Base-by-base conservation (phyloP, 2,329 filamentous ascomycete species). In the Didymella glomerata region DNA sequence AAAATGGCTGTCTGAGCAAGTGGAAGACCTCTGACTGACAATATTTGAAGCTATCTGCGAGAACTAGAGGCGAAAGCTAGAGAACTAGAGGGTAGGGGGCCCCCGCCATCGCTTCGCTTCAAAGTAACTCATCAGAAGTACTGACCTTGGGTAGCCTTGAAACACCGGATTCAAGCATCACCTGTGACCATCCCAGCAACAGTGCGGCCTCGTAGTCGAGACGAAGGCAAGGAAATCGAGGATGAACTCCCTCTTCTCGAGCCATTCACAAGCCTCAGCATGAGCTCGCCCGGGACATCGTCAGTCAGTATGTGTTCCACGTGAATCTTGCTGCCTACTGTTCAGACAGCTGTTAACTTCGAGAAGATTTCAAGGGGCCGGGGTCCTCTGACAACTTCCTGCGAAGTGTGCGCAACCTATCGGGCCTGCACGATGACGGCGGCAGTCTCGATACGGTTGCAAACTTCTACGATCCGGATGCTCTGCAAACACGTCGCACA, bases 401-500 rank as follows among this genome's bases (percentile, higher is more conserved):
- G 18, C 50, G 50, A 40, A 47, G 50, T 32, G 30, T 53, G 42
- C 50, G 50, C 42, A 53, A 53, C 13, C 32, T 53, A 25, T 53
- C 50, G 11, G 50, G 50, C 22, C 32, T 53, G 36, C 38, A 53
- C n/a, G 41, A 45, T 36, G 50, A 53, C 46, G 42, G 46, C n/a
- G 32, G 42, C 30, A 47, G 50, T 47, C 50, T 53, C n/a, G 50
- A 53, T 40, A 38, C 18, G 28, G 47, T 36, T 40, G 42, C 41
- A 53, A 47, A 53, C 16, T 53, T 53, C n/a, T 53, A 53, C 42
- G 42, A 53, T 28, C 50, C 50, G 27, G 50, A 53, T 46, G 50
- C 50, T 47, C 24, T 53, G n/a, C 50, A 47, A 53, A 40, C 50
- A n/a, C 50, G 50, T 47, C 50, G 41, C 30, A 28, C 46, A n/a